Conservation (phyloP, 257 asterid species). For the Penstemon barbatus region DNA sequence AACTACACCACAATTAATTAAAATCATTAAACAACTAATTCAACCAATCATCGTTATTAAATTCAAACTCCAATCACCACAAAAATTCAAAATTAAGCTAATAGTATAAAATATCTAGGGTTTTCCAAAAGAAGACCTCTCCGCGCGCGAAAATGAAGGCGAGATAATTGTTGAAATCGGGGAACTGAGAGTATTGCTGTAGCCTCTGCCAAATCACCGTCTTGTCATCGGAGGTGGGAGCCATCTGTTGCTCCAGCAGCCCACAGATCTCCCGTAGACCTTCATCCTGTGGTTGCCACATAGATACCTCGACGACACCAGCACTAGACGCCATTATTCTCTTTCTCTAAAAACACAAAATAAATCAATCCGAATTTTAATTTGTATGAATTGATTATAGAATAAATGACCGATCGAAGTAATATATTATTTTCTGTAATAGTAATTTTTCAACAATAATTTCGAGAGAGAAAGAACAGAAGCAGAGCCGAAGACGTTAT, state of each 20-base stretch:
- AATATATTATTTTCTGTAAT: background rate
- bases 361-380: background rate
- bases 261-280: constrained; percentile 97
- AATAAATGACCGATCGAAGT: background rate
- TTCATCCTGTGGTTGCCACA: constrained; percentile 88
- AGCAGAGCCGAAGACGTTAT: background rate
- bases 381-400: too few relatives aligned
- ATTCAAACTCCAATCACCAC: background rate
- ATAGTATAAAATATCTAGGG: background rate
- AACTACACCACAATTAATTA: background rate
- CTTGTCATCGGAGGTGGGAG: constrained; percentile 80
- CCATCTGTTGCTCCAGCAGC: constrained; percentile 86
- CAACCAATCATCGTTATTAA: constrained; percentile 12
- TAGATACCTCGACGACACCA: constrained; percentile 41
- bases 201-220: constrained; percentile 80
- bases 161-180: constrained; percentile 95
- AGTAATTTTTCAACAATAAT: background rate
- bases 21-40: constrained; percentile 21
- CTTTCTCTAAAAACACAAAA: background rate
- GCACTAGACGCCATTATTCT: constrained; percentile 50
- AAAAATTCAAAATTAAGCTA: background rate
- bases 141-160: constrained; percentile 84
- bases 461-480: constrained; percentile 5
- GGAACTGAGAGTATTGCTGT: constrained; percentile 87
- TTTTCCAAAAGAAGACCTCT: constrained; percentile 44